phyloP scores from a whole-genome alignment of 768 basidiomycete genomes.

The Lyophyllum shimeji region DNA sequence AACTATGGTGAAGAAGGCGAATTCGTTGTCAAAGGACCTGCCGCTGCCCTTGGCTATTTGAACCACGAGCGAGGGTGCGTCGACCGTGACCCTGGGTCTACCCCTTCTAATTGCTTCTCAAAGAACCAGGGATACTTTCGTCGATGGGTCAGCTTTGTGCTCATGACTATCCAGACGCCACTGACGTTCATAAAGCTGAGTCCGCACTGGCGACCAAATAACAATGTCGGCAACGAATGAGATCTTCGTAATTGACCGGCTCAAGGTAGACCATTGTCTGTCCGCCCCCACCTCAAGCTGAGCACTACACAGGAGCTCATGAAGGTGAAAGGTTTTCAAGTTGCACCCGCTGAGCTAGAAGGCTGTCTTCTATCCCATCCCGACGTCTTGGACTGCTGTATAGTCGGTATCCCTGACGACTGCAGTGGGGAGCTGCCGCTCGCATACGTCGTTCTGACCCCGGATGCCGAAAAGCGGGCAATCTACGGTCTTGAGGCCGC shows the following conservation, averaged over 20 bases:
- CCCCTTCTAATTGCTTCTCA: constrained; percentile 8
- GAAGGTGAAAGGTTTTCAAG: constrained; percentile 66
- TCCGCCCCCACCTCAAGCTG: not conserved
- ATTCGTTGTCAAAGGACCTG: constrained; percentile 44
- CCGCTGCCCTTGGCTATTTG: constrained; percentile 41
- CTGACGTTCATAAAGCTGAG: constrained; percentile 44
- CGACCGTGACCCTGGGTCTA: constrained; percentile 11
- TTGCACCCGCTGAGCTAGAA: constrained; percentile 56
- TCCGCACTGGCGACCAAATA: constrained; percentile 64
- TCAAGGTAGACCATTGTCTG: constrained; percentile 41
- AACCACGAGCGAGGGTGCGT: constrained; percentile 53
- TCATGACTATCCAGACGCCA: not conserved
- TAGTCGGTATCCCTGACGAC: constrained; percentile 60
- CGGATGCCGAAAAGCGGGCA: constrained; percentile 33
- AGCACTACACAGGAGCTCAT: constrained; percentile 50
- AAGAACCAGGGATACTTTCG: constrained; percentile 60
- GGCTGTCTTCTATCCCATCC: constrained; percentile 46
- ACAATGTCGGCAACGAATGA: constrained; percentile 48
- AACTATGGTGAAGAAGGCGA: constrained; percentile 47
- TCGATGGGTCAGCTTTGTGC: constrained; percentile 44
- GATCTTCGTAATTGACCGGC: constrained; percentile 55
- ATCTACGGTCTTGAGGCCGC: constrained; percentile 22
- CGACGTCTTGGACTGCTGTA: constrained; percentile 58
- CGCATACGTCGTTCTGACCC: constrained; percentile 58
- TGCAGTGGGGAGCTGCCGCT: constrained; percentile 64